Base-by-base conservation (phyloP, 2,329 filamentous ascomycete species). In the Diaporthe destruens region DNA sequence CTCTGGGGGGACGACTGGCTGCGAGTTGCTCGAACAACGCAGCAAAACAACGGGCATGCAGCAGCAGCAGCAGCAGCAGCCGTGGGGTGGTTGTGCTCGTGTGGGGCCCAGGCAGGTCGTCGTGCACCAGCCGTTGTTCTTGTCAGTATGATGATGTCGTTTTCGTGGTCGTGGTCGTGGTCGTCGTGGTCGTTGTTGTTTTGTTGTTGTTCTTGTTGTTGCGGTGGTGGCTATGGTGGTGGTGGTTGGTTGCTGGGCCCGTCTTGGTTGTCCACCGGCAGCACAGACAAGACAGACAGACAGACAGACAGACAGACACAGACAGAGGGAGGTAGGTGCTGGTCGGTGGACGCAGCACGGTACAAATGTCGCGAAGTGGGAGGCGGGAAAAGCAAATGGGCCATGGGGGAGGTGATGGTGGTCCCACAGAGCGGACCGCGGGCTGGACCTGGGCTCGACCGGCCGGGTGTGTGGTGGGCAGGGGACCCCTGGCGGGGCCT, bases 351-450 rank as follows among this genome's bases (percentile, higher is more conserved):
- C 59, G 42, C 29, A 65, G 57, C 44, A 65, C 59, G 44, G 61
- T 65, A 65, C 47, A 53, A 49, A 53, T 39, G 61, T 65, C 61
- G 61, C 61, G 61, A 65, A 51, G 61, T 51, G 61, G 61, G 44
- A 65, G 61, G 32, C 32, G 32, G 61, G 61, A 39, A 66, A 53
- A 39, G 61, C 61, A 66, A 66, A 66, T 66, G 61, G 29, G 32
- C 61, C 61, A 66, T 39, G 29, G 54, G 29, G 29, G 57, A 63
- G 59, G 57, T n/a, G 42, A 63, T 66, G 61, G 47, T 53, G n/a
- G 61, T 53, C n/a, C 44, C 61, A 66, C 61, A 53, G 14, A 39
- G 61, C 61, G 61, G 61, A 53, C 61, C 47, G 44, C 44, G 44
- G 44, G 44, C 44, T 47, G 44, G 44, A n/a, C 44, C 44, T 20